These are phyloP conservation scores for Paraphysoderma sedebokerense DNA, from an alignment of 371 early-diverging fungal species.

Conservation along the genomic window DNA sequence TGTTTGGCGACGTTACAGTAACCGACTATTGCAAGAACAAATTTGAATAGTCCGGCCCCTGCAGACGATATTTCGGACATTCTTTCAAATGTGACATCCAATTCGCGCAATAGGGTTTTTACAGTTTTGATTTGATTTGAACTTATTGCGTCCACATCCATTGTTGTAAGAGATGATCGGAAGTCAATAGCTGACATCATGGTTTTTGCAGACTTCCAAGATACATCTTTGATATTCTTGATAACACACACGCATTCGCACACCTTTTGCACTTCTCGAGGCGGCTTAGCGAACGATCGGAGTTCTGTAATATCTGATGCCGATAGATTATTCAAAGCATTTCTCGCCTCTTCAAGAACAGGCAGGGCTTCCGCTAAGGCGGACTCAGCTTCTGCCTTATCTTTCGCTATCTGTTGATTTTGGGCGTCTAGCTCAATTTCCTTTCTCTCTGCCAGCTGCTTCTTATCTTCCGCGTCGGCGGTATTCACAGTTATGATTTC, in stretches of 20 bases:
- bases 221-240: conserved; percentile 37
- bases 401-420: conserved; percentile 34
- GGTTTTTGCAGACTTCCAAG: conserved; percentile 40
- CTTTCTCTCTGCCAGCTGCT: conserved; percentile 30
- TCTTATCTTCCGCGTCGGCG: conserved; percentile 35
- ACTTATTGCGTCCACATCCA: conserved; percentile 35
- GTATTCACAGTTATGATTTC: conserved; percentile 36
- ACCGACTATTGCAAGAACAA: conserved; percentile 37
- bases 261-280: conserved; percentile 43
- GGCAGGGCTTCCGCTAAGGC: conserved; percentile 40
- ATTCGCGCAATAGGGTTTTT: conserved; percentile 28
- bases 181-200: conserved; percentile 45
- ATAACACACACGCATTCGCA: conserved; percentile 40
- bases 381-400: conserved; percentile 41
- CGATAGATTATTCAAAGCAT: conserved; percentile 31
- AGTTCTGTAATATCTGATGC: conserved; percentile 39
- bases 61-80: conserved; percentile 40
- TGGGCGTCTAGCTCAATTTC: conserved; percentile 31
- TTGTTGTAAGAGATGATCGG: conserved; percentile 21
- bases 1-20: conserved; percentile 42
- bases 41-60: conserved; percentile 33
- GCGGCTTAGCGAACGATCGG: conserved; percentile 39
- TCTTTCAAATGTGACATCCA: conserved; percentile 28
- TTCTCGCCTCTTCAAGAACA: conserved; percentile 32
- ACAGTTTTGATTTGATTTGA: conserved; percentile 29